Evolutionary conservation across 176 grass and related monocot species (phyloP).

Genomic region (Eragrostis curvula): DNA sequence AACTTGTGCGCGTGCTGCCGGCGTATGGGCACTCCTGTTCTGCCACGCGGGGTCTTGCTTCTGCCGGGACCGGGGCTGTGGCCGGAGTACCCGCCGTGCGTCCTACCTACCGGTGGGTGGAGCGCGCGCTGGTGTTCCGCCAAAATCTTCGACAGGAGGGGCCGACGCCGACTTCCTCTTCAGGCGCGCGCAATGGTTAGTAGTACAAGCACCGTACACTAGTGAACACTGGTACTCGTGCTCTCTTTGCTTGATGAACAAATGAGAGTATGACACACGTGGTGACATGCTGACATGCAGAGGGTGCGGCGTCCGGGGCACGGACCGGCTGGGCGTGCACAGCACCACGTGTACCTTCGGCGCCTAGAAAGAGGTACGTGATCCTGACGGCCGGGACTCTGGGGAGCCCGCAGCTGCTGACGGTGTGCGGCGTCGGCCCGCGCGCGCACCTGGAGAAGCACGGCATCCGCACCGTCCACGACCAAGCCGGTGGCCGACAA

Average conservation of each 20-base stretch:
- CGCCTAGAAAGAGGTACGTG: slow-evolving; percentile 61
- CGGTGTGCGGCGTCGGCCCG: slow-evolving; percentile 83
- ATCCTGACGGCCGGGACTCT: slow-evolving; percentile 77
- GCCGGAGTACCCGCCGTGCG: too few species aligned
- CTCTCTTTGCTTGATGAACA: too few species aligned
- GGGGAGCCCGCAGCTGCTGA: slow-evolving; percentile 87
- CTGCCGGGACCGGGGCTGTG: slow-evolving; percentile 18
- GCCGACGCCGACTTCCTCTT: slow-evolving; percentile 65
- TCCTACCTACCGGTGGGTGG: slow-evolving; percentile 87
- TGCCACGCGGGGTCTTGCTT: slow-evolving; percentile 42
- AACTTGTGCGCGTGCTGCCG: slow-evolving; percentile 49
- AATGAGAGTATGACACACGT: too few species aligned
- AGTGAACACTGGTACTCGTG: too few species aligned
- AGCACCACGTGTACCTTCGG: slow-evolving; percentile 65
- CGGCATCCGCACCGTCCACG: slow-evolving; percentile 57
- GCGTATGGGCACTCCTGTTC: too few species aligned
- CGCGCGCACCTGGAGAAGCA: slow-evolving; percentile 51
- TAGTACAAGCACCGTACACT: too few species aligned
- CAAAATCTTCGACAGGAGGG: slow-evolving; percentile 64
- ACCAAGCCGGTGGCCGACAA: slow-evolving; percentile 79
- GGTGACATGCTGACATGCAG: too few species aligned
- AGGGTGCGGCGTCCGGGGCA: slow-evolving; percentile 61
- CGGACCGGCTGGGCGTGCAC: slow-evolving; percentile 49
- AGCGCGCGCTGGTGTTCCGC: slow-evolving; percentile 61
- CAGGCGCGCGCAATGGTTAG: too few species aligned